A percentile compares a stretch with the other conserved stretches of the same genome.
phyloP scores from a whole-genome alignment of 164 flowering plant species.

The Nymphaea thermarum region DNA sequence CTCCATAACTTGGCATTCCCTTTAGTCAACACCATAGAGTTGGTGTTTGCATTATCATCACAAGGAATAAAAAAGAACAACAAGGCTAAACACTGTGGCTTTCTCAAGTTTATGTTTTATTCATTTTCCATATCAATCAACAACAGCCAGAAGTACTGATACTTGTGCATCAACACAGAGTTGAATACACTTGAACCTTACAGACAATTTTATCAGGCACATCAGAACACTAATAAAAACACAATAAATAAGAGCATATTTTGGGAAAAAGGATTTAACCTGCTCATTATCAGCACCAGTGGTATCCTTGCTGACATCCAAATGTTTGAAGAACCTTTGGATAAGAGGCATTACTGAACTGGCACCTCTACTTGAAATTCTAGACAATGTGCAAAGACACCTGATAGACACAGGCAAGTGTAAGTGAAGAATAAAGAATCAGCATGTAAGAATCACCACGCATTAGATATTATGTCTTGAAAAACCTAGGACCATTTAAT shows the following conservation, averaged over 20 bases:
- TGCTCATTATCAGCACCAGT: constrained; percentile 59
- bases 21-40: no score
- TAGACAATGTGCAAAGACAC: constrained; percentile 82
- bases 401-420: constrained; percentile 21
- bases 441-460: no score
- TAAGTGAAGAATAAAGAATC: background rate
- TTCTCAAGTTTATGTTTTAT: no score
- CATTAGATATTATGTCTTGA: no score
- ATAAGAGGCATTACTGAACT: constrained; percentile 60
- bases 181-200: no score
- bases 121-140: no score
- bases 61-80: background rate
- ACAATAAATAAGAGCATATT: background rate
- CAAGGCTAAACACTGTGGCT: no score
- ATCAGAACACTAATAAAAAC: background rate
- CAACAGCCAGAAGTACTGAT: background rate
- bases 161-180: background rate
- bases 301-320: constrained; percentile 26
- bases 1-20: background rate
- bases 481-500: no score
- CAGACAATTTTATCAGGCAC: no score
- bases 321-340: constrained; percentile 59
- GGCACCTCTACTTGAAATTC: constrained; percentile 66
- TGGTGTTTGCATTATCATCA: background rate
- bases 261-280: constrained; percentile 24